phyloP scores from a whole-genome alignment of 176 grass and related monocot genomes.

The Triticum urartu region DNA sequence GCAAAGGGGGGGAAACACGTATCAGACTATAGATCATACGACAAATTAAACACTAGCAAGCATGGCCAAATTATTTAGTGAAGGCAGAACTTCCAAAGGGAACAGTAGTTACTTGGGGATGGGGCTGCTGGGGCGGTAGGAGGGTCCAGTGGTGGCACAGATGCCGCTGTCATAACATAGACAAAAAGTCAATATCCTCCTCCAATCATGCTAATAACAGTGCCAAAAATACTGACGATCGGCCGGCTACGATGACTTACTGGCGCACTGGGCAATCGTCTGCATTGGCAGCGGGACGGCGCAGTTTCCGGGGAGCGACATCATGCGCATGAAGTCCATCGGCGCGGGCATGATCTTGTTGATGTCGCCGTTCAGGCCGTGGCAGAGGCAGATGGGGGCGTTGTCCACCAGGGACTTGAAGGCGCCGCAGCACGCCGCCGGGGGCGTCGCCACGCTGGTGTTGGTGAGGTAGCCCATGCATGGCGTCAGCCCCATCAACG shows the following conservation, averaged over 20 bases:
- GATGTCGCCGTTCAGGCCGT: constrained; percentile 22
- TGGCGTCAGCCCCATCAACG: constrained; percentile 20
- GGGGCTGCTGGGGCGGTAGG: not conserved
- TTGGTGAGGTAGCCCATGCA: constrained; percentile 32
- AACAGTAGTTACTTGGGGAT: not conserved
- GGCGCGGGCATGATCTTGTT: constrained; percentile 21
- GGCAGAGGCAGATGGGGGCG: constrained; percentile 37
- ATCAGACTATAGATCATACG: not conserved
- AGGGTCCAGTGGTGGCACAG: constrained; percentile 17
- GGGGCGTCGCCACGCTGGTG: not conserved
- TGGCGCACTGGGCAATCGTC: not conserved
- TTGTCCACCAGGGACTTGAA: constrained; percentile 1
- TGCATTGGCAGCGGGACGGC: not conserved
- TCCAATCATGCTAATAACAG: not conserved
- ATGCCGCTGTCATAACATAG: not conserved
- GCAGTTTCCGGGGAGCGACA: constrained; percentile 8
- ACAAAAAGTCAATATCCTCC: not conserved
- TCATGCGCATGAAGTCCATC: constrained; percentile 4
- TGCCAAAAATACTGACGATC: not conserved
- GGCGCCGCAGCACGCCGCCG: constrained; percentile 15
- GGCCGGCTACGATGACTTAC: not conserved
- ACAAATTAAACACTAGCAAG: not conserved
- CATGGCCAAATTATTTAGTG: too few species aligned
- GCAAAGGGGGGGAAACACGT: not conserved
- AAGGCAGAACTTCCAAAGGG: not conserved